Evolutionary conservation across 768 basidiomycete species (phyloP).

Genomic region (Neoboletus brunneissimus): DNA sequence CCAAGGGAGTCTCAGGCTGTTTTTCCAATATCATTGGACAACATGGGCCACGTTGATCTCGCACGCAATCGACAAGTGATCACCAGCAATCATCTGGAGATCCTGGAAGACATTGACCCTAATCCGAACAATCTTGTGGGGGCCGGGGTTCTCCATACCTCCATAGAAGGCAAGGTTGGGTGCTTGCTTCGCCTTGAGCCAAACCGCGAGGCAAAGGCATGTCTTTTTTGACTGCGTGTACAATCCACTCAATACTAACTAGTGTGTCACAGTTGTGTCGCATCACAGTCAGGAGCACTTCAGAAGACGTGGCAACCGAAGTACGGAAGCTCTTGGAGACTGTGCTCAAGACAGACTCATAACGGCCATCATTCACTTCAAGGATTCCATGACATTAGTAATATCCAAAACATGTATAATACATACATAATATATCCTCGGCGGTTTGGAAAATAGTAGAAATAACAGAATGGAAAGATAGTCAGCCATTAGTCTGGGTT

Average conservation of each 20-base stretch:
- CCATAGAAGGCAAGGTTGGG: constrained; percentile 90
- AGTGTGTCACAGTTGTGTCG: constrained; percentile 70
- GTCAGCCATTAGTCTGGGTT: not conserved
- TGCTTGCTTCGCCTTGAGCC: constrained; percentile 92
- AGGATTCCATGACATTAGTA: constrained; percentile 6
- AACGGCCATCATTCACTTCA: not conserved
- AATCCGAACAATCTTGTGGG: constrained; percentile 92
- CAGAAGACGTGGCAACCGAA: constrained; percentile 79
- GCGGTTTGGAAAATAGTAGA: constrained; percentile 6
- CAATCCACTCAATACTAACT: not conserved
- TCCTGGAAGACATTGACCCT: constrained; percentile 85
- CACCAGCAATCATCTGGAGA: constrained; percentile 69
- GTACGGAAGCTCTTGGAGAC: constrained; percentile 53
- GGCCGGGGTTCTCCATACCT: constrained; percentile 95
- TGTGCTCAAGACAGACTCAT: constrained; percentile 33
- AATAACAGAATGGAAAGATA: not conserved
- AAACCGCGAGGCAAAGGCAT: constrained; percentile 91
- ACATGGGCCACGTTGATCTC: constrained; percentile 69
- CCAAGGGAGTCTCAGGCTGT: constrained; percentile 89
- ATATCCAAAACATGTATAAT: constrained; percentile 20
- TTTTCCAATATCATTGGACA: constrained; percentile 74
- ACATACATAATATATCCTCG: constrained; percentile 25
- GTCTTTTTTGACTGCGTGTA: constrained; percentile 12
- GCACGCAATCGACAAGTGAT: constrained; percentile 73
- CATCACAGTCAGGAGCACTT: constrained; percentile 91